A percentile compares a stretch with the other conserved stretches of the same genome.
Conservation (phyloP, 768 basidiomycete genomes). For the Mycena belliarum region DNA sequence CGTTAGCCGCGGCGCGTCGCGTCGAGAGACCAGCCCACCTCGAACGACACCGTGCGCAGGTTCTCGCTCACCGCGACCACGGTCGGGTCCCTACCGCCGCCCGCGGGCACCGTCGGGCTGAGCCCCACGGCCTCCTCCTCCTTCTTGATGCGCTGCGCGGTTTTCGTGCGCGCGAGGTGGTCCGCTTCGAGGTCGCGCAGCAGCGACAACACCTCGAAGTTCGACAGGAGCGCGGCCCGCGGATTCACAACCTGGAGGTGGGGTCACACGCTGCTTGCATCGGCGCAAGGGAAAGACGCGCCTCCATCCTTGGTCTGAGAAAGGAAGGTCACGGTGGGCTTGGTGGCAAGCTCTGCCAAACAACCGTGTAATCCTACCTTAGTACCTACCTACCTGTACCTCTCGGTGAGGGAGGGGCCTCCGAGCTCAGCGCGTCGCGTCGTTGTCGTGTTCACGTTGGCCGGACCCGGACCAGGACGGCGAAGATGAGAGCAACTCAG, state of each 20-base stretch:
- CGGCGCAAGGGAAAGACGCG: conserved; percentile 4
- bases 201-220: conserved; percentile 81
- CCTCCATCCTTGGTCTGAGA: conserved; percentile 17
- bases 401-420: too few relatives aligned
- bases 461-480: too few relatives aligned
- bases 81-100: conserved; percentile 33
- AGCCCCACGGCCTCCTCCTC: conserved; percentile 61
- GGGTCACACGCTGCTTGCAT: conserved; percentile 7
- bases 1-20: background rate
- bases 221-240: conserved; percentile 81
- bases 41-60: conserved; percentile 81
- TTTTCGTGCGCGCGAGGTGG: conserved; percentile 67
- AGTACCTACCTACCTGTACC: too few relatives aligned
- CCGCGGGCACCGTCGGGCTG: conserved; percentile 17
- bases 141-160: conserved; percentile 73
- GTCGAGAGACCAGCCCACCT: conserved; percentile 44
- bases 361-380: too few relatives aligned
- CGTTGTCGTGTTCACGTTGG: too few relatives aligned
- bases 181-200: conserved; percentile 77
- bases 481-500: too few relatives aligned
- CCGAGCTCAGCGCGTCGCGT: too few relatives aligned
- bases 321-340: background rate
- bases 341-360: background rate
- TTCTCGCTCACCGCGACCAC: conserved; percentile 73
- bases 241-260: conserved; percentile 63